Conservation (phyloP, 306 rosid genomes). For the Mucuna pruriens region DNA sequence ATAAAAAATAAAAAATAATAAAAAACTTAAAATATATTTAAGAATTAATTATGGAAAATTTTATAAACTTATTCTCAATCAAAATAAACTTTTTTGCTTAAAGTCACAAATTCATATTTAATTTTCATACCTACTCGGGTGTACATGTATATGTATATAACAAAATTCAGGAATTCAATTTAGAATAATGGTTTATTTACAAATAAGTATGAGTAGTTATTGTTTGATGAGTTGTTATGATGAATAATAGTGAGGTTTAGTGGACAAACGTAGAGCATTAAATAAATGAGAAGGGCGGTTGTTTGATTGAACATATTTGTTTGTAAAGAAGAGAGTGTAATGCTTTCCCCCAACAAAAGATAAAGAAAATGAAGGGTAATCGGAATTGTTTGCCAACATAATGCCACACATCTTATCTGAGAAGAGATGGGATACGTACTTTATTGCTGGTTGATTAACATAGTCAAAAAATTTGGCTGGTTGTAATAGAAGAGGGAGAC, state of each 20-base stretch:
- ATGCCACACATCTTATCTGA: conserved; percentile 38
- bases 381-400: conserved; percentile 24
- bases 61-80: no score
- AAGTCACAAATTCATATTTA: no score
- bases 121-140: no score
- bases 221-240: neutral
- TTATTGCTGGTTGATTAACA: conserved; percentile 23
- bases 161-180: conserved; percentile 35
- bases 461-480: conserved; percentile 30
- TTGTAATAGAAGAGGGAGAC: conserved; percentile 46
- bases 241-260: neutral
- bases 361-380: conserved; percentile 29
- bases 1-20: no score
- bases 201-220: conserved; percentile 5
- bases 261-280: conserved; percentile 11
- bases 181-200: conserved; percentile 38
- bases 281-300: neutral
- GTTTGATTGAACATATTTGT: conserved; percentile 1
- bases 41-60: no score
- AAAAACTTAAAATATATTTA: no score
- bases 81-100: no score
- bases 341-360: conserved; percentile 43
- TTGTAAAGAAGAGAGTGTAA: neutral
- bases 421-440: conserved; percentile 5
- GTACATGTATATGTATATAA: no score